Conservation (phyloP, 768 basidiomycete species). For the Cyclocybe cylindracea region DNA sequence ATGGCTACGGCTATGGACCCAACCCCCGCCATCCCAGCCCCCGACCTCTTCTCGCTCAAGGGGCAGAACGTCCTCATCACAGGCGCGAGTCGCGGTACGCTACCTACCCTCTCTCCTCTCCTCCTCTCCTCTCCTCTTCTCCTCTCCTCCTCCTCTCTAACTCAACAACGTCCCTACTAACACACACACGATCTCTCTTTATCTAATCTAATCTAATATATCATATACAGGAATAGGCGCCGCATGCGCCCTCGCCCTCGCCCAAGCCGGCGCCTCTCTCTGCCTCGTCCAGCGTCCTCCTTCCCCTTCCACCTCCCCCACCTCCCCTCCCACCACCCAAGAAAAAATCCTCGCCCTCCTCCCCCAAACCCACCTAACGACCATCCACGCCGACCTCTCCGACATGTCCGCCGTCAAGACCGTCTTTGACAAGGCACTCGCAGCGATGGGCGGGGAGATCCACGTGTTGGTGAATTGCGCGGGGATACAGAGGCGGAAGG, state of each 20-base stretch:
- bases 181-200: too few species aligned
- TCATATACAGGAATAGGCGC: slow-evolving; percentile 51
- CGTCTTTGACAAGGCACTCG: slow-evolving; percentile 42
- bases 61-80: slow-evolving; percentile 77
- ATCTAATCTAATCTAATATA: too few species aligned
- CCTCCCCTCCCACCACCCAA: slow-evolving; percentile 5
- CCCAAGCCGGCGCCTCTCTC: slow-evolving; percentile 49
- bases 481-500: slow-evolving; percentile 58
- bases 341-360: not conserved
- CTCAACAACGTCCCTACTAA: too few species aligned
- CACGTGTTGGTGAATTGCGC: slow-evolving; percentile 75
- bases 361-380: slow-evolving; percentile 21
- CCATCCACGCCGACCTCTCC: slow-evolving; percentile 43
- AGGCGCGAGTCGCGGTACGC: slow-evolving; percentile 72
- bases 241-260: slow-evolving; percentile 49
- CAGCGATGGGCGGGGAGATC: slow-evolving; percentile 40
- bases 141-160: not conserved
- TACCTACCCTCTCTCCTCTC: slow-evolving; percentile 1
- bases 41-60: slow-evolving; percentile 64
- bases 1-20: slow-evolving; percentile 60
- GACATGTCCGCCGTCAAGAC: slow-evolving; percentile 40
- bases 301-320: too few species aligned
- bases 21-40: slow-evolving; percentile 49
- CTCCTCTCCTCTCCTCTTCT: not conserved
- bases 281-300: slow-evolving; percentile 43